Evolutionary conservation across 1,139 yeast genomes (phyloP).

Genomic region (Hyphopichia pseudoburtonii): DNA sequence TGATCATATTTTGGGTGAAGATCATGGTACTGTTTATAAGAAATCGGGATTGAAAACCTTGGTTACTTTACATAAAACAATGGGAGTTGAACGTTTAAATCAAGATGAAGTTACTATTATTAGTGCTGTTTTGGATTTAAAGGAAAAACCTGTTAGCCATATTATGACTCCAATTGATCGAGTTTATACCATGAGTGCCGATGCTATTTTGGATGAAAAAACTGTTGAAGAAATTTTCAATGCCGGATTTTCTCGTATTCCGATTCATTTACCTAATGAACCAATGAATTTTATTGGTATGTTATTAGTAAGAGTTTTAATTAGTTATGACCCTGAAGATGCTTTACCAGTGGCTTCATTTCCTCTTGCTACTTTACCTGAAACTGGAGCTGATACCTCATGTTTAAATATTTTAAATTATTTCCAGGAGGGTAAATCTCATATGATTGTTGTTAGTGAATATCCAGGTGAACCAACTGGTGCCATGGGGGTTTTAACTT

Average conservation of each 20-base stretch:
- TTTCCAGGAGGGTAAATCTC: conserved; percentile 97
- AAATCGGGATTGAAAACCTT: conserved; percentile 90
- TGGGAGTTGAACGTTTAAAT: conserved; percentile 92
- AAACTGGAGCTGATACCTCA: conserved; percentile 87
- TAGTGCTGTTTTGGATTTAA: conserved; percentile 88
- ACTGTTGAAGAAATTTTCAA: conserved; percentile 89
- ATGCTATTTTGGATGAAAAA: conserved; percentile 75
- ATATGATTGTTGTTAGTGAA: conserved; percentile 91
- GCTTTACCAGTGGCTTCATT: conserved; percentile 88
- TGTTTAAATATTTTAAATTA: conserved; percentile 91
- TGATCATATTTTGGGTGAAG: conserved; percentile 86
- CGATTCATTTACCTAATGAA: conserved; percentile 89
- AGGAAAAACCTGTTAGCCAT: conserved; percentile 81
- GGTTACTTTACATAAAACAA: conserved; percentile 88
- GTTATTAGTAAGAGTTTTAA: conserved; percentile 88
- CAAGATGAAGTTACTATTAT: conserved; percentile 96
- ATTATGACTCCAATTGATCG: conserved; percentile 95
- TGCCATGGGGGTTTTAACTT: conserved; percentile 85
- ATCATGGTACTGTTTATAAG: conserved; percentile 93
- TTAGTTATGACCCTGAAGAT: conserved; percentile 96
- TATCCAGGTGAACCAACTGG: conserved; percentile 87
- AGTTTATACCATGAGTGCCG: conserved; percentile 87
- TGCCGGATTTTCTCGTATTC: conserved; percentile 93
- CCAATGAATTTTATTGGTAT: conserved; percentile 92
- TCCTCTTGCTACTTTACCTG: conserved; percentile 95